A percentile compares a stretch with the other conserved stretches of the same genome.
These are phyloP conservation scores for Neofusicoccum kwambonambiense DNA, from an alignment of 2,329 filamentous ascomycete genomes.

Conservation along the genomic window DNA sequence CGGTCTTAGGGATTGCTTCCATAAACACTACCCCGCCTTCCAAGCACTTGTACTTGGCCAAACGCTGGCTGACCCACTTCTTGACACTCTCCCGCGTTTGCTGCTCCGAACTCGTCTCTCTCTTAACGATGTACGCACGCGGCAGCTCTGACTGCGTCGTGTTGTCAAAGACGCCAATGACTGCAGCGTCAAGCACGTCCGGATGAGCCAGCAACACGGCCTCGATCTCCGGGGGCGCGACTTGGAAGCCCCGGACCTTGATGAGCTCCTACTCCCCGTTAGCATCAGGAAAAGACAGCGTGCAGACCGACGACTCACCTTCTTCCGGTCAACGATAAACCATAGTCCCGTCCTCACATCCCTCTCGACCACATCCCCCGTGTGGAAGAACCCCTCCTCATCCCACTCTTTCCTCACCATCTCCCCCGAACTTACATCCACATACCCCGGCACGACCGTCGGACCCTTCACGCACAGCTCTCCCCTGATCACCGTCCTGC, in stretches of 20 bases:
- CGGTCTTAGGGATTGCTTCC: constrained; percentile 33
- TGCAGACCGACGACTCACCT: constrained; percentile 27
- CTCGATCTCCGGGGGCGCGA: constrained; percentile 39
- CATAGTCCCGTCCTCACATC: constrained; percentile 23
- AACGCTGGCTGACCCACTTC: constrained; percentile 36
- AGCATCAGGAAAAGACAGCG: not conserved
- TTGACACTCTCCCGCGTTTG: constrained; percentile 42
- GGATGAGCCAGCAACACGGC: constrained; percentile 32
- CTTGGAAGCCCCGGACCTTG: constrained; percentile 39
- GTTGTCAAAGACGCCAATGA: constrained; percentile 33
- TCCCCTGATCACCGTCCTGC: constrained; percentile 12
- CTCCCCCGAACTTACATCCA: constrained; percentile 6
- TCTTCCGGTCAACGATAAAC: constrained; percentile 53
- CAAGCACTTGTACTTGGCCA: constrained; percentile 49
- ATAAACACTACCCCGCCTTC: constrained; percentile 48
- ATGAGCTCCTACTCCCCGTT: constrained; percentile 31
- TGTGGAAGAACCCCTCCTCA: constrained; percentile 24
- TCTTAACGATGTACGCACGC: constrained; percentile 47
- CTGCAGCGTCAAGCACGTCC: constrained; percentile 31
- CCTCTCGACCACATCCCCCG: constrained; percentile 41
- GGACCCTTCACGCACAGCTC: constrained; percentile 23
- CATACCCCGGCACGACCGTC: constrained; percentile 21
- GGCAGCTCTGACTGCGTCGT: constrained; percentile 41
- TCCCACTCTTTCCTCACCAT: constrained; percentile 19
- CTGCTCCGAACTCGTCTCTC: constrained; percentile 22